These are phyloP conservation scores for Claviceps fusiformis DNA, from an alignment of 2,329 filamentous ascomycete species.

Conservation along the genomic window DNA sequence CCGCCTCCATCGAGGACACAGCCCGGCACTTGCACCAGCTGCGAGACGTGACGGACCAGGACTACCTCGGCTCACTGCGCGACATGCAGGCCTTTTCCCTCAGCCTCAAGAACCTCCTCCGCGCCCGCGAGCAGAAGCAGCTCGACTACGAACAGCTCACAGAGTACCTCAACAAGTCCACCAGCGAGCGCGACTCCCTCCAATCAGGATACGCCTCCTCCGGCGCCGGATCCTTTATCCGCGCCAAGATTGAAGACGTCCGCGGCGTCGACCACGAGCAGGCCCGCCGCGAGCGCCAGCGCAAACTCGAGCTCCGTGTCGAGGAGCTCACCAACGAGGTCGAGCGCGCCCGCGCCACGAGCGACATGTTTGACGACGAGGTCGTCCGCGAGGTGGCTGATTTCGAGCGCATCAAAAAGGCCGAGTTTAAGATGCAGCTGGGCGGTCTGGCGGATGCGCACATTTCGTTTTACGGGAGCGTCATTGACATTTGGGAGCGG, in stretches of 20 bases:
- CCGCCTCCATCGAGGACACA: constrained; percentile 72
- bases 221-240: constrained; percentile 69
- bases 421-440: constrained; percentile 81
- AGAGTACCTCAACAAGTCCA: constrained; percentile 88
- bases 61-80: constrained; percentile 81
- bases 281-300: constrained; percentile 68
- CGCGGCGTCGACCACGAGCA: constrained; percentile 94
- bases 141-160: constrained; percentile 93
- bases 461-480: constrained; percentile 70
- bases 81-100: constrained; percentile 93
- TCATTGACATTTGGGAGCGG: constrained; percentile 72
- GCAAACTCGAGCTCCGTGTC: constrained; percentile 85
- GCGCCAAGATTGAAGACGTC: constrained; percentile 91
- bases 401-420: constrained; percentile 91
- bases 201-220: constrained; percentile 41
- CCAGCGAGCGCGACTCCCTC: constrained; percentile 70
- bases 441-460: constrained; percentile 74
- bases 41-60: constrained; percentile 84
- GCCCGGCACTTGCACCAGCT: constrained; percentile 65
- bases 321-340: constrained; percentile 84
- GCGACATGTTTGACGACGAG: constrained; percentile 90
- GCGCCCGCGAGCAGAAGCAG: constrained; percentile 92
- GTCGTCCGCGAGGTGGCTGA: constrained; percentile 85
- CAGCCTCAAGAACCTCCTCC: constrained; percentile 77
- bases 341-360: constrained; percentile 72